A percentile compares a stretch with the other conserved stretches of the same genome.
Conservation (phyloP, 202 grass and related monocot genomes). For the Panicum hallii region DNA sequence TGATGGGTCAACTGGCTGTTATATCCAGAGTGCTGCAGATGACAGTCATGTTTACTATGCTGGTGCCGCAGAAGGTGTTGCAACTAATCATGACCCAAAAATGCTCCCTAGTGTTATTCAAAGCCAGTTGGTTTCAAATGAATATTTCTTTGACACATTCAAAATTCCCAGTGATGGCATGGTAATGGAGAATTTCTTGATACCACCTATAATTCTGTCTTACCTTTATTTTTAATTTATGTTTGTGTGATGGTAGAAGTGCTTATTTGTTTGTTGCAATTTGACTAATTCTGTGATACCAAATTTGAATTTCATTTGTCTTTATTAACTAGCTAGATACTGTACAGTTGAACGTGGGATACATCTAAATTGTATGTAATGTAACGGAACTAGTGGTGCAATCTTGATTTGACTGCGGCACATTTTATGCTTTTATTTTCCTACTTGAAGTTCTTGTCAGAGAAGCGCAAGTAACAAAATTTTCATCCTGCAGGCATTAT, state of each 20-base stretch:
- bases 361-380: not conserved
- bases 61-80: not conserved
- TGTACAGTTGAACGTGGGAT: slow-evolving; percentile 8
- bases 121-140: slow-evolving; percentile 30
- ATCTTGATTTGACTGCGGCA: not conserved
- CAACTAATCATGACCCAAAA: not conserved
- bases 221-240: slow-evolving; percentile 17
- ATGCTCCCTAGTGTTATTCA: slow-evolving; percentile 7
- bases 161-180: slow-evolving; percentile 2
- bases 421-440: not conserved
- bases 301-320: slow-evolving; percentile 1
- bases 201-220: not conserved
- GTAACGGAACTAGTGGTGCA: not conserved
- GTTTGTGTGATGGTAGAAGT: not conserved
- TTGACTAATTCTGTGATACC: not conserved
- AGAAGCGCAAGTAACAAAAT: not conserved
- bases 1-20: not conserved
- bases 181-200: slow-evolving; percentile 30
- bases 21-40: slow-evolving; percentile 22
- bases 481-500: slow-evolving; percentile 47
- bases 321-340: slow-evolving; percentile 3
- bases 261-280: not conserved
- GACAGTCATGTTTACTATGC: not conserved
- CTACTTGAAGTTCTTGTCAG: slow-evolving; percentile 24
- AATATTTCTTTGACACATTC: not conserved